Evolutionary conservation across 495 filamentous ascomycete genomes (phyloP).

Genomic region (Chaetomidium leptoderma): DNA sequence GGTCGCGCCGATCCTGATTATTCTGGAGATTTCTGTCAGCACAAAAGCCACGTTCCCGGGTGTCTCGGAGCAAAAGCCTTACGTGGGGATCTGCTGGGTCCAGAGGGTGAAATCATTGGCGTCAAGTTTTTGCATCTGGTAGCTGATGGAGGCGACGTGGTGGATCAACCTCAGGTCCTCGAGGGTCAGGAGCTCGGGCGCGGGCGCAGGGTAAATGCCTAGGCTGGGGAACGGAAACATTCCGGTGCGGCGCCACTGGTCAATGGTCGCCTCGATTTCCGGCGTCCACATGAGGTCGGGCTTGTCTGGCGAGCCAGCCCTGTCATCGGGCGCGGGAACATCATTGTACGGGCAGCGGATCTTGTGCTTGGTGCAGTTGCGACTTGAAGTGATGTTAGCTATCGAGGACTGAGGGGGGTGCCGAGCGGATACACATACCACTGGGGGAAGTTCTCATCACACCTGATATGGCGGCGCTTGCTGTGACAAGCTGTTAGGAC

Average conservation of each 20-base stretch:
- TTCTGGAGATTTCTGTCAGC: slow-evolving; percentile 53
- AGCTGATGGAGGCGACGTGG: slow-evolving; percentile 81
- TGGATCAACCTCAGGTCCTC: slow-evolving; percentile 85
- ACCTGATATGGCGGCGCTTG: slow-evolving; percentile 95
- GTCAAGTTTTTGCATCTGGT: slow-evolving; percentile 70
- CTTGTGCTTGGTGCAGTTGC: slow-evolving; percentile 98
- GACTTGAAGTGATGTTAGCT: slow-evolving; percentile 52
- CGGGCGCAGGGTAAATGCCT: slow-evolving; percentile 62
- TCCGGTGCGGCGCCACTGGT: slow-evolving; percentile 78
- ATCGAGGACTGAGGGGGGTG: not conserved
- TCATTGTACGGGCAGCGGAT: slow-evolving; percentile 97
- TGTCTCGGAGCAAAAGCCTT: slow-evolving; percentile 36
- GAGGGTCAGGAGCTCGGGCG: slow-evolving; percentile 60
- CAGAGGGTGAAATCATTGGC: slow-evolving; percentile 81
- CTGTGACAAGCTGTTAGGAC: slow-evolving; percentile 29
- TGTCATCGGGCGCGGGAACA: slow-evolving; percentile 59
- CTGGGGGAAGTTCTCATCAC: slow-evolving; percentile 96
- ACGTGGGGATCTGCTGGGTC: slow-evolving; percentile 91
- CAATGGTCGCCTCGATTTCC: slow-evolving; percentile 73
- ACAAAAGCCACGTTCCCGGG: not conserved
- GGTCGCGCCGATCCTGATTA: slow-evolving; percentile 74
- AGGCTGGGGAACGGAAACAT: slow-evolving; percentile 83
- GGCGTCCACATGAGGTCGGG: slow-evolving; percentile 79
- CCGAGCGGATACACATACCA: slow-evolving; percentile 58
- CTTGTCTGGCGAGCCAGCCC: slow-evolving; percentile 61